Evolutionary conservation across 345 rosid species (phyloP), one percentile per base, ranked within the genome.

Genomic region (Dimocarpus longan): DNA sequence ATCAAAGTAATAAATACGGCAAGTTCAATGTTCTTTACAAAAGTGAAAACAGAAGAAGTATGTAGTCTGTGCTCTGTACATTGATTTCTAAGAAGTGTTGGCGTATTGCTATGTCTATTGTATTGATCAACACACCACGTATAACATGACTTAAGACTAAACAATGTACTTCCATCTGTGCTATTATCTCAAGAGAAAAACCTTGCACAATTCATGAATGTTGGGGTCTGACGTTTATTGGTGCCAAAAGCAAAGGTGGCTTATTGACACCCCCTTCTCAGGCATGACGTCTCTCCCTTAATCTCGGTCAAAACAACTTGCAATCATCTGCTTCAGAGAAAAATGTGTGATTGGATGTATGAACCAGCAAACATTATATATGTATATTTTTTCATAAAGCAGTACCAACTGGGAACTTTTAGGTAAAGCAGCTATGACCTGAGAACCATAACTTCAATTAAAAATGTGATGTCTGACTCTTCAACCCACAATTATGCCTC

Each of bases 241-340:
- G 8, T 65, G 46, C 60, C 28, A 60, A 60, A n/a, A 22, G 76
- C 63, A 19, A 40, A 11, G 64, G 40, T 18, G 37, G 32, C 54
- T 18, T 71, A 54, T 80, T 10, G 66, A 24, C 26, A 77, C 3
- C 42, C 64, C 40, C 72, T n/a, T 64, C 5, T 78, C 66, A 32
- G 39, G 0, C 56, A 56, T 19, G 52, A 62, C 24, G 44, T 40
- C 66, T 48, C 65, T 52, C 79, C 62, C 52, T 12, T 15, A 67
- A 32, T 1, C 16, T 52, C 52, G 54, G 65, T 66, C 5, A 37
- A n/a, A 73, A 32, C 67, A 28, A 52, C 21, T 73, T 71, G 76
- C 26, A 8, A 24, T 75, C 62, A 60, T 82, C 88, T 85, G 84
- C 32, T 69, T 22, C 32, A 70, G 52, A 74, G 28, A 71, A 46